These are phyloP conservation scores for Ustanciosporium gigantosporum DNA, from an alignment of 1,284 basidiomycete genomes.

Conservation along the genomic window DNA sequence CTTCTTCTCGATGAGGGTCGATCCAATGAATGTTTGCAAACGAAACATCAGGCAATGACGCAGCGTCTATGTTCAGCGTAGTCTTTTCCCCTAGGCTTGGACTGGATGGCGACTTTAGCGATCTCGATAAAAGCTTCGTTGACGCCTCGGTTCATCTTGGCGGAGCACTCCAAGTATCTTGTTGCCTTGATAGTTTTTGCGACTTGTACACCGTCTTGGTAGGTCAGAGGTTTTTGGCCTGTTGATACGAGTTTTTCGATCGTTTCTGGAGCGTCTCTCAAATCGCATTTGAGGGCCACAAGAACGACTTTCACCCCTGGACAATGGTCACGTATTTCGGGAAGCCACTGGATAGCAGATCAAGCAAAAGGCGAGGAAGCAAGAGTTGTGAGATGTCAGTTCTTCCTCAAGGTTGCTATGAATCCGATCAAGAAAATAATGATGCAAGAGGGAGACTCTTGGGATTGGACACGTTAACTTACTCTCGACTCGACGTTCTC, in stretches of 20 bases:
- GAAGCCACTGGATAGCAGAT: conserved; percentile 80
- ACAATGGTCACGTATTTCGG: conserved; percentile 81
- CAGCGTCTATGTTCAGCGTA: neutral
- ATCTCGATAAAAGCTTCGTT: conserved; percentile 73
- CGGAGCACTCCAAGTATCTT: conserved; percentile 75
- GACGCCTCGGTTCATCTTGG: conserved; percentile 91
- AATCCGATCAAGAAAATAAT: neutral
- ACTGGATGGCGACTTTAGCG: conserved; percentile 11
- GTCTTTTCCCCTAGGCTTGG: neutral
- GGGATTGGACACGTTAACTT: too few species aligned
- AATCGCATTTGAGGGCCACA: conserved; percentile 81
- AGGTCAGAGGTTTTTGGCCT: conserved; percentile 70
- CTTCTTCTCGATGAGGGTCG: too few species aligned
- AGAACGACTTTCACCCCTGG: conserved; percentile 82
- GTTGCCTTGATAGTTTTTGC: conserved; percentile 29
- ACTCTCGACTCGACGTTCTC: conserved; percentile 86
- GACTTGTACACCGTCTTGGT: conserved; percentile 69
- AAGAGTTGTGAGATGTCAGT: too few species aligned
- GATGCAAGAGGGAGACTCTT: too few species aligned
- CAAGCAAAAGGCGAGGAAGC: too few species aligned
- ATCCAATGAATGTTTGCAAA: too few species aligned
- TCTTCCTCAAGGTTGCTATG: neutral
- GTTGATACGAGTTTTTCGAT: conserved; percentile 68
- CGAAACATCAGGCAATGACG: neutral
- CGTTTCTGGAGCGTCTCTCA: conserved; percentile 77